Base-by-base conservation (phyloP, 345 rosid genomes). In the Streptanthus diversifolius region DNA sequence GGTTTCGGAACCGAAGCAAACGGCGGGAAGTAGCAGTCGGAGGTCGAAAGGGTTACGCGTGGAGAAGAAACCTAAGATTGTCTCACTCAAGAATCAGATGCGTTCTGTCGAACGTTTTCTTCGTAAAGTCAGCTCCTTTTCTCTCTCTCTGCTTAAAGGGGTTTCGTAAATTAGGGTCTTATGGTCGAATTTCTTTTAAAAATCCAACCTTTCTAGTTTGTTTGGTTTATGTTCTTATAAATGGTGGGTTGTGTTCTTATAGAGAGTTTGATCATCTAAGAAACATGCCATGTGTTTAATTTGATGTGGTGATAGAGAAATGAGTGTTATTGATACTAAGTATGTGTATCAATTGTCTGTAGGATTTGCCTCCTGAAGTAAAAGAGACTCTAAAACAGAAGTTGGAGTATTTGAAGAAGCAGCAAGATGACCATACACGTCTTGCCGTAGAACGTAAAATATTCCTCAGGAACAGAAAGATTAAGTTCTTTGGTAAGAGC, bases 81-180 rank as follows among this genome's bases (percentile, higher is more conserved):
- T 92, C 63, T 85, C 98, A 19, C 83, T 88, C 69, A 95, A 90
- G 83, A 95, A 95, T 69, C 99, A 95, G 85, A 90, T 77, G 76
- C 98, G 99, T 71, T 92, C 98, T 73, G 62, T 84, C 32, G 99
- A 88, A 59, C 99, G 99, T 24, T 87, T 95, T 86, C 98, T 95
- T 49, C 98, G 98, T 68, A 95, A 92, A 93, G 99, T 91, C 35
- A 25, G 35, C 65, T 54, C 69, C 33, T 12, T 35, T 62, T 27
- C 58, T 30, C 19, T 17, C 53, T 21, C 29, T 44, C 43, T 62
- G 3, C 47, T 66, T 52, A 4, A 14, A n/a, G 61, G 36, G 10
- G 13, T 56, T 10, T 53, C 57, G 30, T 0, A 19, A 27, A 32
- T 69, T 76, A 44, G 61, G 44, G 80, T 43, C 54, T 29, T 70